A percentile compares a stretch with the other conserved stretches of the same genome.
Conservation (phyloP, 257 asterid genomes). For the Primulina tabacum region DNA sequence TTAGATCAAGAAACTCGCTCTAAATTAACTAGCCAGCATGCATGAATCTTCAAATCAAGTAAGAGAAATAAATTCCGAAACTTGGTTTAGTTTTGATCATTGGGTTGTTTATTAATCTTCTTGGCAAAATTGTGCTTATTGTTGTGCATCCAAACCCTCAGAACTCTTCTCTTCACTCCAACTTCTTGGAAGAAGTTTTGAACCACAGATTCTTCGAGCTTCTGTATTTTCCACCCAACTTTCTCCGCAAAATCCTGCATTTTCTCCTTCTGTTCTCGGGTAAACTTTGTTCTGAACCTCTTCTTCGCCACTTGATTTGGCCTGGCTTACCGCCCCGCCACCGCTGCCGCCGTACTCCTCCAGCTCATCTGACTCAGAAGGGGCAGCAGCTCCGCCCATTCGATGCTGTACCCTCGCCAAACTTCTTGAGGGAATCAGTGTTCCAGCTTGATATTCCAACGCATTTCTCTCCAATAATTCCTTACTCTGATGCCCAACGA, state of each 20-base stretch:
- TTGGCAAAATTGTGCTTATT: slow-evolving; percentile 43
- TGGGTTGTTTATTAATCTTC: slow-evolving; percentile 21
- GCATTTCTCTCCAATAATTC: background rate
- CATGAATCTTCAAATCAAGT: background rate
- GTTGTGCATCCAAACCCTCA: slow-evolving; percentile 57
- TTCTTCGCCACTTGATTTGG: slow-evolving; percentile 36
- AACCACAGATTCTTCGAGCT: slow-evolving; percentile 44
- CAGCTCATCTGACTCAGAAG: slow-evolving; percentile 42
- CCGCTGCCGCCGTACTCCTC: slow-evolving; percentile 15
- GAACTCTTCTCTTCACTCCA: slow-evolving; percentile 45
- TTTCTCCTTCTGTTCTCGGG: slow-evolving; percentile 49
- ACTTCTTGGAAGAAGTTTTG: slow-evolving; percentile 48
- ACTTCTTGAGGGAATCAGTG: slow-evolving; percentile 23
- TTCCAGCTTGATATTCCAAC: slow-evolving; percentile 22
- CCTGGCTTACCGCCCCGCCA: slow-evolving; percentile 9
- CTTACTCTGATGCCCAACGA: slow-evolving; percentile 28
- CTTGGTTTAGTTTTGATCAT: slow-evolving; percentile 25
- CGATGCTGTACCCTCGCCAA: slow-evolving; percentile 29
- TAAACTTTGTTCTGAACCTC: slow-evolving; percentile 46
- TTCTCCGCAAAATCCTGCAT: slow-evolving; percentile 48
- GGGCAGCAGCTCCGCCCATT: slow-evolving; percentile 38
- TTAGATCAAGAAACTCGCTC: background rate
- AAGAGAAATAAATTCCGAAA: background rate
- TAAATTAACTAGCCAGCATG: no score
- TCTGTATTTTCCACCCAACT: slow-evolving; percentile 52